Evolutionary conservation across 768 basidiomycete genomes (phyloP), one percentile per base, ranked within the genome.

Genomic region (Hebeloma cylindrosporum): DNA sequence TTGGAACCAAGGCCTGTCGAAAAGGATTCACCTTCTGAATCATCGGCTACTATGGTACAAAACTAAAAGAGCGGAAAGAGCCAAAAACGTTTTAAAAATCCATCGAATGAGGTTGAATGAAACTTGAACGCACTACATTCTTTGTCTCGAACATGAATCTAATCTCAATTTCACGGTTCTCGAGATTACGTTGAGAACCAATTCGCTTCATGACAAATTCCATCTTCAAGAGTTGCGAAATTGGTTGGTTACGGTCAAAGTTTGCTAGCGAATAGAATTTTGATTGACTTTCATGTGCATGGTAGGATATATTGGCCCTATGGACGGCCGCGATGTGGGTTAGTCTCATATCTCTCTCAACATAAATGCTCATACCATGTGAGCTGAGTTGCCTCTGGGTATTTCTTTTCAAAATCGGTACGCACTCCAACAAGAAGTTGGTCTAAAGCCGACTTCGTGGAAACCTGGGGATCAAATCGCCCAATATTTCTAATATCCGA

Each of bases 141-240:
- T 35, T 25, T 18, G 16, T 17, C 3, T 13, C 14, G 20, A 34
- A 44, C 8, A 17, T 26, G n/a, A 44, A 44, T 10, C 23, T 6
- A 9, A 44, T 35, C 17, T 44, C 43, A 35, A 44, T 34, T 26
- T 35, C 27, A 14, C 14, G 4, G 18, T 44, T 34, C 25, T 44
- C 28, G 4, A 45, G 27, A 23, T 28, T 28, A 22, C 10, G 16
- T 8, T 26, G 34, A 8, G 43, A 8, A 7, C 14, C 34, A 7
- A 45, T n/a, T 13, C 38, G 27, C 5, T 18, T 21, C n/a, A 26
- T 6, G 9, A 29, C 9, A 27, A 45, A 45, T 29, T 36, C 34
- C n/a, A n/a, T n/a, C 27, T 28, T 14, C 16, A 44, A 35, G 17
- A 44, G 27, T 8, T 23, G 13, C 9, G 21, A 21, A 9, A 44